These are phyloP conservation scores for Cyberlindnera meyerae DNA, from an alignment of 805 yeast species.

Conservation along the genomic window DNA sequence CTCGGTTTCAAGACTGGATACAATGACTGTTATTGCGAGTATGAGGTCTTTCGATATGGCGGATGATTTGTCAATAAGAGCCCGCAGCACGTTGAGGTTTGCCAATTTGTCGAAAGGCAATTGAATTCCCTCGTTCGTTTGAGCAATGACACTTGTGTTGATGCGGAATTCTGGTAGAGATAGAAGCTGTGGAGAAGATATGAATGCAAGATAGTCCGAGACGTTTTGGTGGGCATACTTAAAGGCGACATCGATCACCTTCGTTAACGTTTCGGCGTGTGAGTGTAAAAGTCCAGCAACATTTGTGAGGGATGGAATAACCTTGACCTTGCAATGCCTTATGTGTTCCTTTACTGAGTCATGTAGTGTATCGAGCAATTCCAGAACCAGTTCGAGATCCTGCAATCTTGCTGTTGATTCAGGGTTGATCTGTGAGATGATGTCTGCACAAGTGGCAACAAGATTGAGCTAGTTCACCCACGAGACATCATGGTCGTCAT, in stretches of 20 bases:
- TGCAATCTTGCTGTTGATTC: too few relatives aligned
- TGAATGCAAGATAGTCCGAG: conserved; percentile 6
- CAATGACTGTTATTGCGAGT: conserved; percentile 4
- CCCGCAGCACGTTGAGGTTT: too few relatives aligned
- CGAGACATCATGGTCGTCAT: too few relatives aligned
- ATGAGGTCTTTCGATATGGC: not conserved
- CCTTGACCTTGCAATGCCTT: not conserved
- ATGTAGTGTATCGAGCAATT: conserved; percentile 4
- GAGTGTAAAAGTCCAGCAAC: not conserved
- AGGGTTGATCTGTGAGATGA: too few relatives aligned
- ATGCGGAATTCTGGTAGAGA: conserved; percentile 4
- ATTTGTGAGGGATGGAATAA: conserved; percentile 5
- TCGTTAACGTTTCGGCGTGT: conserved; percentile 7
- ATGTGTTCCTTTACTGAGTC: not conserved
- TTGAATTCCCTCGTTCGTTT: too few relatives aligned
- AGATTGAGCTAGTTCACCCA: too few relatives aligned
- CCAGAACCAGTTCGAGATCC: conserved; percentile 4
- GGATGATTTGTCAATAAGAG: too few relatives aligned
- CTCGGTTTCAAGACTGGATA: conserved; percentile 3
- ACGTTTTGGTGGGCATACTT: conserved; percentile 4
- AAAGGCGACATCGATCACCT: conserved; percentile 11
- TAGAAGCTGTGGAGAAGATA: conserved; percentile 6
- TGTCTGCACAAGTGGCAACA: too few relatives aligned
- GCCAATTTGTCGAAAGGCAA: too few relatives aligned
- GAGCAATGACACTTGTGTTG: conserved; percentile 6